Percentiles rank a stretch among this genome's conserved stretches.
These are phyloP conservation scores for Colletotrichum spaethianum DNA, from an alignment of 2,329 filamentous ascomycete species.

Conservation along the genomic window DNA sequence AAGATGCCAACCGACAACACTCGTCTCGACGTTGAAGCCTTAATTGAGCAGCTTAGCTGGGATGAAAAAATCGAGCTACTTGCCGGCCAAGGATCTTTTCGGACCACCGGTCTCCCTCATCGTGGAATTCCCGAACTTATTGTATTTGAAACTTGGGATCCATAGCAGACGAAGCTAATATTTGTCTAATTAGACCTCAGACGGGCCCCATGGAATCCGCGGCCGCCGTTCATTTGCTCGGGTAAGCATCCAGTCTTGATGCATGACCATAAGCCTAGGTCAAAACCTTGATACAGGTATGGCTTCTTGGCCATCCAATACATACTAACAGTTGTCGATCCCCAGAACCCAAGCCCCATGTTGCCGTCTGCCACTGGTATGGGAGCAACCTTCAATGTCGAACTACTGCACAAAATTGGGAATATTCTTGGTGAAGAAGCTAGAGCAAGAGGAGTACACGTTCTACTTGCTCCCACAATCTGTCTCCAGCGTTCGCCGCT, in stretches of 20 bases:
- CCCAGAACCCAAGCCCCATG: conserved; percentile 45
- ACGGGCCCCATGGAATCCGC: conserved; percentile 36
- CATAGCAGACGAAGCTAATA: neutral
- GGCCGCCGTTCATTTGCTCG: conserved; percentile 33
- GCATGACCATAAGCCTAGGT: neutral
- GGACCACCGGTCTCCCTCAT: conserved; percentile 39
- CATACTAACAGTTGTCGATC: no score
- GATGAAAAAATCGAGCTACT: conserved; percentile 43
- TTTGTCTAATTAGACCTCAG: conserved; percentile 19
- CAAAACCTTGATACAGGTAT: neutral
- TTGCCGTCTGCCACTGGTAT: conserved; percentile 50
- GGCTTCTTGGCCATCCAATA: conserved; percentile 12
- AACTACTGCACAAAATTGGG: conserved; percentile 70
- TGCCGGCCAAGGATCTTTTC: conserved; percentile 39
- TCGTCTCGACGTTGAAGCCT: conserved; percentile 34
- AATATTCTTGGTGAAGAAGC: conserved; percentile 69
- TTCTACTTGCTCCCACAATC: conserved; percentile 77
- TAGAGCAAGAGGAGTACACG: conserved; percentile 75
- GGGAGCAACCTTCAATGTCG: conserved; percentile 74
- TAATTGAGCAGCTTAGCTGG: conserved; percentile 37
- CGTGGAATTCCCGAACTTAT: conserved; percentile 32
- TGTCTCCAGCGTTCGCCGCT: conserved; percentile 64
- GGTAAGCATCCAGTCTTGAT: conserved; percentile 3
- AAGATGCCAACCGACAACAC: neutral
- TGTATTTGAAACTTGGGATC: neutral